Evolutionary conservation across 257 asterid species (phyloP).

Genomic region (Solanum megistacrolobum): DNA sequence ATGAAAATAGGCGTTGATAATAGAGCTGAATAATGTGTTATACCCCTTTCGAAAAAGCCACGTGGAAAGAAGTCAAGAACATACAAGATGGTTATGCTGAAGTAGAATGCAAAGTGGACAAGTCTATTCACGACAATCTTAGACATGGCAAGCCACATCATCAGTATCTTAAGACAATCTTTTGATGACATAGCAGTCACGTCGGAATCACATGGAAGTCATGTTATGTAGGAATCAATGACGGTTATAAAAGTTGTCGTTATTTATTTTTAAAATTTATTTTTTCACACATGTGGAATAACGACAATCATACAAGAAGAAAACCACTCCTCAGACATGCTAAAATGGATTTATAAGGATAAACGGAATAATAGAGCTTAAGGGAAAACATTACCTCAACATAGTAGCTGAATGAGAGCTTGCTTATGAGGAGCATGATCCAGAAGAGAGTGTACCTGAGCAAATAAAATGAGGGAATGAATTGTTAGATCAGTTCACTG

Average conservation of each 20-base stretch:
- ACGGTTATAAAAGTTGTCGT: neutral
- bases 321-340: neutral
- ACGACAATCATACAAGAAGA: neutral
- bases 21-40: neutral
- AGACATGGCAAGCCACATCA: neutral
- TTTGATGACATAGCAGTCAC: neutral
- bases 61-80: neutral
- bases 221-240: neutral
- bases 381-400: conserved; percentile 60
- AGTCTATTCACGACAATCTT: neutral
- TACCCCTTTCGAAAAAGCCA: neutral
- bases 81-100: neutral
- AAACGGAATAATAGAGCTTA: neutral
- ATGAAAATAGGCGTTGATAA: neutral
- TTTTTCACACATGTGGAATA: neutral
- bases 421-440: conserved; percentile 82
- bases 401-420: conserved; percentile 96
- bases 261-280: neutral
- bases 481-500: neutral
- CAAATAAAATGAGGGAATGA: conserved; percentile 1
- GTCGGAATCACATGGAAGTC: neutral
- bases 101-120: neutral
- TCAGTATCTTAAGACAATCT: neutral
- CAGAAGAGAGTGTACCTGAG: conserved; percentile 88
- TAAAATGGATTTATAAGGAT: neutral